Evolutionary conservation across 2,329 filamentous ascomycete species (phyloP), one percentile per base, ranked within the genome.

Genomic region (Endoconidiophora laricicola): DNA sequence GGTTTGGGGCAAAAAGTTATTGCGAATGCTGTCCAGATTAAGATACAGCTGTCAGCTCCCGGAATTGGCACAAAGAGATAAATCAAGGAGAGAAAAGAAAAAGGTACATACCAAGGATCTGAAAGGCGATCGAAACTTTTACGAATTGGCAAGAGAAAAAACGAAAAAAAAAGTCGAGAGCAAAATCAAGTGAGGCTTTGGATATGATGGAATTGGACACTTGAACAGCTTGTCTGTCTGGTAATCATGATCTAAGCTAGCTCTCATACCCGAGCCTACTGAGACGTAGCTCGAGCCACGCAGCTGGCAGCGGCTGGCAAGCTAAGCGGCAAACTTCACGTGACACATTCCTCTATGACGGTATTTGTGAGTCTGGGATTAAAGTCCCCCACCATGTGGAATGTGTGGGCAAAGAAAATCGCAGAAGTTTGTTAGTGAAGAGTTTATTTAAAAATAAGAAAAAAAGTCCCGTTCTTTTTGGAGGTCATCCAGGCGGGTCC

Each of bases 171-270:
- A 12, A 33, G 6, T 12, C 29, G 1, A 33, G 29, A 9, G 29
- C 12, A 9, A 29, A 33, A 12, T 33, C 12, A 12, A 10, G 12
- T 10, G 29, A 33, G 44, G 10, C 33, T 46, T 24, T 39, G 44
- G 7, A 38, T 23, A 23, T 33, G 23, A 41, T 22, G 40, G 48
- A 53, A 53, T 33, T 50, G 52, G 52, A 50, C 52, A 53, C 44
- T 48, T 53, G 52, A 47, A 53, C 52, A 53, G 51, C 52, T 53
- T 53, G 24, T 40, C 22, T 43, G 22, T 40, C 22, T 43, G 22
- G 33, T 40, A 53, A 48, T 50, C 51, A 49, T 26, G 46, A 49
- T 44, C 38, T 47, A 36, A 43, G 26, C 33, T 18, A 47, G 43
- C 37, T 52, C 39, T 41, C 44, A 37, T 24, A 52, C 40, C 41